phyloP scores from a whole-genome alignment of 768 basidiomycete genomes.

The Leccinum obscurum region DNA sequence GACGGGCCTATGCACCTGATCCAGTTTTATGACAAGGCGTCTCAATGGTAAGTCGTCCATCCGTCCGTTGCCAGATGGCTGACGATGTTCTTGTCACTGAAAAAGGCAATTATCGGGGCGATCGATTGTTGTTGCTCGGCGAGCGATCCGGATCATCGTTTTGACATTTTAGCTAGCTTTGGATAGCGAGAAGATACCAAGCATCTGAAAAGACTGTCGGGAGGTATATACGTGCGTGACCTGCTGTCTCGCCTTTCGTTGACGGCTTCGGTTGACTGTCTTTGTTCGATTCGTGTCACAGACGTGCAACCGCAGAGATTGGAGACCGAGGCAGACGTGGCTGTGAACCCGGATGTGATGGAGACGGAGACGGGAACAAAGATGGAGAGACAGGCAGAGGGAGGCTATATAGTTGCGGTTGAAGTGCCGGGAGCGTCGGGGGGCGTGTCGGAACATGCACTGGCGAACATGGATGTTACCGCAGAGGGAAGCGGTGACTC shows the following conservation, averaged over 20 bases:
- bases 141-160: slow-evolving; percentile 36
- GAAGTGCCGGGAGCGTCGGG: neutral
- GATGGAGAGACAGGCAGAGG: neutral
- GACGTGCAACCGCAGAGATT: slow-evolving; percentile 48
- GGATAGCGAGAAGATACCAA: slow-evolving; percentile 60
- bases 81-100: neutral
- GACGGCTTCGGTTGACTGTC: neutral
- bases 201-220: slow-evolving; percentile 52
- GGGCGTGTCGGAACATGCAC: too few relatives aligned
- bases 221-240: slow-evolving; percentile 61
- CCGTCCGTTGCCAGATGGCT: neutral
- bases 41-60: slow-evolving; percentile 53
- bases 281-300: slow-evolving; percentile 16
- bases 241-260: neutral
- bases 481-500: neutral
- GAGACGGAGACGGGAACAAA: slow-evolving; percentile 4
- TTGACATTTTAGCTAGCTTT: slow-evolving; percentile 45
- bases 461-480: neutral
- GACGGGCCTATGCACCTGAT: slow-evolving; percentile 58
- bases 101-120: slow-evolving; percentile 60
- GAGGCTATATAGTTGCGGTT: neutral
- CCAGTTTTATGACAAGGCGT: slow-evolving; percentile 73
- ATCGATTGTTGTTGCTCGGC: slow-evolving; percentile 61
- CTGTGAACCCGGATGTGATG: slow-evolving; percentile 4
- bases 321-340: slow-evolving; percentile 38